Percentiles rank a stretch among this genome's conserved stretches.
Conservation (phyloP, 2,329 filamentous ascomycete genomes). For the Monilinia laxa region DNA sequence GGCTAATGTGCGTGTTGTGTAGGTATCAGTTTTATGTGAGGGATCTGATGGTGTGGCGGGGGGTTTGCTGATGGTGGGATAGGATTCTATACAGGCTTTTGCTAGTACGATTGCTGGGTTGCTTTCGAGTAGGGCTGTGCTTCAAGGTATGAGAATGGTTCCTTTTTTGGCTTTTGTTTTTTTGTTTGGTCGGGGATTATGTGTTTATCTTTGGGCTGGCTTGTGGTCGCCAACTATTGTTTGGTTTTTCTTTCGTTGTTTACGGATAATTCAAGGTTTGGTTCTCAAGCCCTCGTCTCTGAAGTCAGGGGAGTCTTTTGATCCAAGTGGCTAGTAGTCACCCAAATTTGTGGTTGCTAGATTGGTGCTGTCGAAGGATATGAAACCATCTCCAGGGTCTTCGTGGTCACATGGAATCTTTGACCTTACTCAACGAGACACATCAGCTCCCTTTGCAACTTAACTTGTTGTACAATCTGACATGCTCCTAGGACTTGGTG, state of each 20-base stretch:
- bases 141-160: slow-evolving; percentile 52
- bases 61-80: slow-evolving; percentile 9
- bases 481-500: slow-evolving; percentile 55
- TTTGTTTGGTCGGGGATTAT: background rate
- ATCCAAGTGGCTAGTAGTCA: background rate
- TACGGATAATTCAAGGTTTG: background rate
- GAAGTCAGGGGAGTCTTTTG: background rate
- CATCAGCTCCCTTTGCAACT: background rate
- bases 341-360: too few species aligned
- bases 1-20: slow-evolving; percentile 15
- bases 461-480: background rate
- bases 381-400: too few species aligned
- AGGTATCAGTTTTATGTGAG: slow-evolving; percentile 69
- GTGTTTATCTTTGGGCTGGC: slow-evolving; percentile 1
- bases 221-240: background rate
- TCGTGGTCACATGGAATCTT: too few species aligned
- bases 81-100: slow-evolving; percentile 65
- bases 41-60: background rate
- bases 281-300: background rate
- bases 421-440: background rate
- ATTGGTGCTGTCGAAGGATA: too few species aligned
- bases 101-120: slow-evolving; percentile 64
- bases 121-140: slow-evolving; percentile 64
- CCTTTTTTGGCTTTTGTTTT: slow-evolving; percentile 4
- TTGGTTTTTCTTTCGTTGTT: background rate